Percentiles rank a stretch among this genome's conserved stretches.
Evolutionary conservation across 1,284 basidiomycete species (phyloP).

Genomic region (Chalciporus sp.): DNA sequence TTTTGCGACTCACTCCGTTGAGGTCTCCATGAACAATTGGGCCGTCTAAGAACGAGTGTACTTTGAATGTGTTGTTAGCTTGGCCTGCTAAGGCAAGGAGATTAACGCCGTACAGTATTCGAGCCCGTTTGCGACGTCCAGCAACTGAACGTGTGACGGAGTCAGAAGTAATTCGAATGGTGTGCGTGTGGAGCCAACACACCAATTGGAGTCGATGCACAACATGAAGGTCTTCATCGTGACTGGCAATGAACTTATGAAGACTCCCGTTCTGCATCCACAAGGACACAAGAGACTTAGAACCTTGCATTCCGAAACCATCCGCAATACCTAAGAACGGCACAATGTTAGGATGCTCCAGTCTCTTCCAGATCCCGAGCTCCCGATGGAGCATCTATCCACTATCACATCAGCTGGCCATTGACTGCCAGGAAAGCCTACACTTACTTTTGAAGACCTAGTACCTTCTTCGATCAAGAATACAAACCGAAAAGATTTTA

Average conservation of each 20-base stretch:
- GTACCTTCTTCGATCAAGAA: background rate
- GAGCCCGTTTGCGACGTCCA: background rate
- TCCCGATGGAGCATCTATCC: conserved; percentile 18
- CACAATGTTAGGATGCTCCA: conserved; percentile 6
- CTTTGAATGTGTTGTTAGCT: background rate
- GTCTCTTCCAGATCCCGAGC: conserved; percentile 22
- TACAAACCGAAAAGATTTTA: background rate
- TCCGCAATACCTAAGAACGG: conserved; percentile 8
- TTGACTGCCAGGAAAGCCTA: background rate
- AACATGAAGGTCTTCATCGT: background rate
- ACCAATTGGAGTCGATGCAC: conserved; percentile 8
- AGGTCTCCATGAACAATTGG: background rate
- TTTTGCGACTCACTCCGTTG: background rate
- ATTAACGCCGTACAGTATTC: background rate
- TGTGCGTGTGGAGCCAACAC: background rate
- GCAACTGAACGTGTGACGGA: background rate
- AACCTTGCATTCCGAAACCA: conserved; percentile 14
- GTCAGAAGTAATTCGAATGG: background rate
- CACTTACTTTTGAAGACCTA: background rate
- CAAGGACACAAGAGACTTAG: conserved; percentile 18
- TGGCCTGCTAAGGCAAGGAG: no score
- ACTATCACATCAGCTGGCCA: background rate
- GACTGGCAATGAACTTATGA: conserved; percentile 1
- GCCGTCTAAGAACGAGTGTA: background rate
- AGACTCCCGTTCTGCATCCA: conserved; percentile 24